Base-by-base conservation (phyloP, 225 moss, liverwort and hornwort species). In the Marchantia polymorpha region DNA sequence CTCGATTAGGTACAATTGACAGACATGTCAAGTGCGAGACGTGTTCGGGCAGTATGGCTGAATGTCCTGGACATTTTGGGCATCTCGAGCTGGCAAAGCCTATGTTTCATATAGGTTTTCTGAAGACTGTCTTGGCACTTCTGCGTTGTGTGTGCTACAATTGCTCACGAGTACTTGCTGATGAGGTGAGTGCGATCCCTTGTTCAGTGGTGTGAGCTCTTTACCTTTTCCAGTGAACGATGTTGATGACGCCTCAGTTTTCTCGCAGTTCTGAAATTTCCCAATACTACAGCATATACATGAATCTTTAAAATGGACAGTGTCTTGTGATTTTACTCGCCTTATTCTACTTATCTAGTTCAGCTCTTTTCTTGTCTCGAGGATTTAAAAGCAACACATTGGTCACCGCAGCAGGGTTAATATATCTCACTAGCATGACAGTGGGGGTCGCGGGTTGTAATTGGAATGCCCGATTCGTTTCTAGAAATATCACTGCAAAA, bases 41-140 rank as follows among this genome's bases (percentile, higher is more conserved):
- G 11, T 99, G 99, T 84, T 93, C 99, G 11, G 91, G 99, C 48
- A 91, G 92, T 74, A 99, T 99, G 99, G 95, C 99, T 61, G 99
- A 99, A 80, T 99, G 99, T 73, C 93, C 99, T 53, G 99, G 99
- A 60, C 99, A 99, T 79, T 99, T 99, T 74, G 99, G 99, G 17
- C 95, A 99, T 77, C 81, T 99, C 73, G 99, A 99, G 88, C 99
- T 99, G 72, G 99, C 99, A 29, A 99, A 99, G 75, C 99, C 99
- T 3, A 99, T 99, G 99, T 99, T 99, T 82, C 99, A 99, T 77
- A 99, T 99, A 77, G 99, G 99, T 8, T 99, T 99, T 63, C 30
- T 99, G 82, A 99, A 99, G 83, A 99, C 99, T 4, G 95, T 94
- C 51, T 84, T 99, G 67, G 90, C 99, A 56, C 90, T 99, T 83